Evolutionary conservation across 1,284 basidiomycete species (phyloP), one percentile per base, ranked within the genome.

Genomic region (Pholiota adiposa): DNA sequence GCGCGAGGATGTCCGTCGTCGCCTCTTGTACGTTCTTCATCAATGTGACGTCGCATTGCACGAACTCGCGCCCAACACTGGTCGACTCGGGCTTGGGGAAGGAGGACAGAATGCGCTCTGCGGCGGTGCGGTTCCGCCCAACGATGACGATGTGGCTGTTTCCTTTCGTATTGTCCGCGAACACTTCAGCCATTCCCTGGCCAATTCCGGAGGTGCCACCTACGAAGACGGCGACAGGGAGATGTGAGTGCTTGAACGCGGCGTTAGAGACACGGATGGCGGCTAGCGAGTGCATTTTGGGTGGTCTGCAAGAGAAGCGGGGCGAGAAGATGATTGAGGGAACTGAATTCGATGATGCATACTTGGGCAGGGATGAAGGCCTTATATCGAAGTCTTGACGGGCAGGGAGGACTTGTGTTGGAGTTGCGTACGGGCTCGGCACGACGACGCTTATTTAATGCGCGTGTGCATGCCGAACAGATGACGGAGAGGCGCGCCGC

Each of bases 121-220:
- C 81, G 4, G 79, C 75, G 5, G 67, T 65, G 36, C 70, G 69
- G 62, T 79, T 82, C 11, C 81, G 75, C 11, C 81, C 82, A n/a
- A 80, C 69, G 56, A 83, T 75, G 64, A 82, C 66, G 61, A 83
- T 79, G 59, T 77, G 75, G 9, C 75, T 73, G 50, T 78, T 76
- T 4, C 80, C 78, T 25, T 75, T 68, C 0, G 75, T 75, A 61
- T 77, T 68, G 1, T 68, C 61, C 1, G 75, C 77, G 43, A 80
- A 76, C 4, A 72, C 70, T 54, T 76, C 69, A 3, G 72, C 78
- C 67, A 79, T 77, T 4, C 70, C 78, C 58, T 77, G 72, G 12
- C 82, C 82, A 16, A 83, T 78, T 5, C 81, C 80, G 18, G 78
- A 77, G 4, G 81, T 83, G 27, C 79, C 81, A 4, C 82, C 81